Conservation (phyloP, 2,329 filamentous ascomycete species). For the Periglandula ipomoeae region DNA sequence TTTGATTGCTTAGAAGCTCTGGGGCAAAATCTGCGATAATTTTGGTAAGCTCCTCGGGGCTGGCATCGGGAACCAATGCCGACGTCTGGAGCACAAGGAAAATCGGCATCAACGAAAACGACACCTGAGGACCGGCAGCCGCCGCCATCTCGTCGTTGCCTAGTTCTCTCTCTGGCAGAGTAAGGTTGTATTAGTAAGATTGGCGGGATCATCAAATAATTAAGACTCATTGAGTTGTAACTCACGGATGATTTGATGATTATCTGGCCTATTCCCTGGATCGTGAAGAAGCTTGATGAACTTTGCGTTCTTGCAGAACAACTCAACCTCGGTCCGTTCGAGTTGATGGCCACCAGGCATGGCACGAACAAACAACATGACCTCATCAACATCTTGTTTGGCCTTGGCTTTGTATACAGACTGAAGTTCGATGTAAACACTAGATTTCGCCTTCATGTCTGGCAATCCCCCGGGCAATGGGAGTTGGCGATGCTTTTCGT, state of each 20-base stretch:
- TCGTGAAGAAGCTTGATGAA: constrained; percentile 81
- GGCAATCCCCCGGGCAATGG: constrained; percentile 82
- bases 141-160: constrained; percentile 44
- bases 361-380: constrained; percentile 54
- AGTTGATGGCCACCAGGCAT: constrained; percentile 42
- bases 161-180: constrained; percentile 40
- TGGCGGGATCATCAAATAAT: neutral
- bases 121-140: constrained; percentile 35
- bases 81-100: constrained; percentile 57
- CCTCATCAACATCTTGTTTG: constrained; percentile 65
- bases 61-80: constrained; percentile 33
- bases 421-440: constrained; percentile 81
- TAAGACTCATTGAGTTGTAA: constrained; percentile 5
- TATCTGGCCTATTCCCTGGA: constrained; percentile 31
- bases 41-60: constrained; percentile 44
- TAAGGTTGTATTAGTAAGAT: neutral
- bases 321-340: constrained; percentile 66
- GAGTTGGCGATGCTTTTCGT: constrained; percentile 60
- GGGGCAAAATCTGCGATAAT: constrained; percentile 34
- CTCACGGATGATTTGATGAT: constrained; percentile 48
- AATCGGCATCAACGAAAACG: constrained; percentile 55
- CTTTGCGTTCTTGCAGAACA: constrained; percentile 91
- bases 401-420: constrained; percentile 90
- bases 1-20: constrained; percentile 38
- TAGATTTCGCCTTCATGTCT: constrained; percentile 95